A percentile compares a stretch with the other conserved stretches of the same genome.
These are phyloP conservation scores for Carpinus fangiana DNA, from an alignment of 306 rosid species.

Conservation along the genomic window DNA sequence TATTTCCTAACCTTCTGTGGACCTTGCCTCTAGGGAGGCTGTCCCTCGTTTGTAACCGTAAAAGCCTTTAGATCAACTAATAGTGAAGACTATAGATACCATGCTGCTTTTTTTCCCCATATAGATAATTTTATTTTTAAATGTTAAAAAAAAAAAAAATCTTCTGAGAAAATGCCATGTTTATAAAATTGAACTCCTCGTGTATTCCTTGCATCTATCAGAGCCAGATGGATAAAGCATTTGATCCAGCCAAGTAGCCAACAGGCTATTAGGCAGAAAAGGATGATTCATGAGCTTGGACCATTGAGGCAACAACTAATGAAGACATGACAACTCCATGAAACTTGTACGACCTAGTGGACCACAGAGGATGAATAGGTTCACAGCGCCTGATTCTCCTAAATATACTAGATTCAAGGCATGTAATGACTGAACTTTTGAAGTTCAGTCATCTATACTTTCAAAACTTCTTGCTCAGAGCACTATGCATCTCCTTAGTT, in stretches of 20 bases:
- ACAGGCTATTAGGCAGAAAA: background rate
- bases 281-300: background rate
- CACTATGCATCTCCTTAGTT: too few relatives aligned
- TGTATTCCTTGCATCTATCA: background rate
- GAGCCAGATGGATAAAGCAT: background rate
- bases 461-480: too few relatives aligned
- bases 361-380: background rate
- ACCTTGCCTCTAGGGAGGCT: too few relatives aligned
- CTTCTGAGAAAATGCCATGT: background rate
- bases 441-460: too few relatives aligned
- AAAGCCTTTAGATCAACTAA: too few relatives aligned
- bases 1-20: too few relatives aligned
- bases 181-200: background rate
- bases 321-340: background rate
- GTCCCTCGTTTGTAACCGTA: too few relatives aligned
- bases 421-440: too few relatives aligned
- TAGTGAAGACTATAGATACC: too few relatives aligned
- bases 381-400: background rate
- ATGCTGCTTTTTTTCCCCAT: too few relatives aligned
- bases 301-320: background rate
- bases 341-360: background rate
- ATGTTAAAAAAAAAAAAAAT: background rate
- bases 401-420: background rate
- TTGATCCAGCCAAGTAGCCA: background rate
- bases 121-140: too few relatives aligned